Conservation (phyloP, 345 rosid species). For the Linum tenue region DNA sequence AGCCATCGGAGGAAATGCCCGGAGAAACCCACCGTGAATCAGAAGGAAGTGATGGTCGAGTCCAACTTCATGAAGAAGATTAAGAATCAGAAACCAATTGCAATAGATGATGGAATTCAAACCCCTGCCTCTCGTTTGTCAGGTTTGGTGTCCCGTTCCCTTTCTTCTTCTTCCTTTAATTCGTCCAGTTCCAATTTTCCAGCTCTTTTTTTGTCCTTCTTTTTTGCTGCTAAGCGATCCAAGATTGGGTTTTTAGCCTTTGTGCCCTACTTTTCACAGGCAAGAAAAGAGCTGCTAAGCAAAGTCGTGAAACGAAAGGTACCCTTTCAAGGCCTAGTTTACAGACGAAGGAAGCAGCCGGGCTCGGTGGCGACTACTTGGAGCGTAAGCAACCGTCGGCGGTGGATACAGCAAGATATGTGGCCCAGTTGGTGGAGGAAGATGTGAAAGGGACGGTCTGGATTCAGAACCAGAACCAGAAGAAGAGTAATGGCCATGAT, state of each 20-base stretch:
- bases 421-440: slow-evolving; percentile 35
- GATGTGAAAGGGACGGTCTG: slow-evolving; percentile 37
- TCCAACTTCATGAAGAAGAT: slow-evolving; percentile 19
- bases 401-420: slow-evolving; percentile 30
- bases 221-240: too few relatives aligned
- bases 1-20: slow-evolving; percentile 13
- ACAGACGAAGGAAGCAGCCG: too few relatives aligned
- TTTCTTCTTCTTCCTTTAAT: neutral
- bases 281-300: slow-evolving; percentile 8
- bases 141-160: slow-evolving; percentile 28
- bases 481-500: neutral
- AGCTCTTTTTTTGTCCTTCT: neutral
- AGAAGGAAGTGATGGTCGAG: slow-evolving; percentile 24
- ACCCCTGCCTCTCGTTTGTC: slow-evolving; percentile 39
- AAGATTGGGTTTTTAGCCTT: too few relatives aligned
- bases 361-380: too few relatives aligned
- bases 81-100: slow-evolving; percentile 7
- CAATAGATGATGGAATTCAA: slow-evolving; percentile 28
- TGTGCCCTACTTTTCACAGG: neutral
- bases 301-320: neutral
- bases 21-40: slow-evolving; percentile 18
- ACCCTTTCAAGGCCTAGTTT: too few relatives aligned
- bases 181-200: neutral
- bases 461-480: slow-evolving; percentile 7
- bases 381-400: neutral